Percentiles rank a stretch among this genome's conserved stretches.
These are phyloP conservation scores for Neospora caninum DNA, from an alignment of 169 alveolate species.

Conservation along the genomic window DNA sequence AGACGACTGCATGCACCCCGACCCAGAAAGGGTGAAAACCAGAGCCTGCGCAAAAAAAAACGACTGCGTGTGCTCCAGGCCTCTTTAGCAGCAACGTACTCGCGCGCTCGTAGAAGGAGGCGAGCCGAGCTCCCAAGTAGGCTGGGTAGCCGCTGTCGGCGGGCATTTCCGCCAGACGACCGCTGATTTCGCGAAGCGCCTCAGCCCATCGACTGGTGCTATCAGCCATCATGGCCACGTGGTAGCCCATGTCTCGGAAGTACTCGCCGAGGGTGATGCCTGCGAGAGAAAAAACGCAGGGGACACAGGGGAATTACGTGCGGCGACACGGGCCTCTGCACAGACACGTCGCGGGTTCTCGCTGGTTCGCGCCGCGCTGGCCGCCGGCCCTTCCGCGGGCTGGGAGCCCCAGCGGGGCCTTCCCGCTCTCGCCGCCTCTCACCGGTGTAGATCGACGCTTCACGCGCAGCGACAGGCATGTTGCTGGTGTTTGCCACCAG, in stretches of 20 bases:
- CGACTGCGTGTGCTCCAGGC: background rate
- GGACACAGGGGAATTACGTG: background rate
- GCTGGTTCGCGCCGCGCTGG: no score
- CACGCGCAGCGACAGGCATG: constrained; percentile 99
- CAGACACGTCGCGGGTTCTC: no score
- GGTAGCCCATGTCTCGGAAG: constrained; percentile 99
- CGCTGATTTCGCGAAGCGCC: constrained; percentile 99
- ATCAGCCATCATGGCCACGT: constrained; percentile 99
- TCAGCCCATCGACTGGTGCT: constrained; percentile 99
- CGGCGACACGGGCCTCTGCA: no score
- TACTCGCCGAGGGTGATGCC: constrained; percentile 98
- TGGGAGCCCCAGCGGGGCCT: no score
- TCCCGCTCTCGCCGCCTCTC: background rate
- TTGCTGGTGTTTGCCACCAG: constrained; percentile 99
- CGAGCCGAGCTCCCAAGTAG: constrained; percentile 97
- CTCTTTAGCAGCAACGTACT: constrained; percentile 73
- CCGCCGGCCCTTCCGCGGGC: no score
- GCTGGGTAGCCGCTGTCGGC: constrained; percentile 99
- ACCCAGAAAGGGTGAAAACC: background rate
- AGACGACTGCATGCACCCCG: background rate
- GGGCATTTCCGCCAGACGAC: constrained; percentile 99
- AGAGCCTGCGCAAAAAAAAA: background rate
- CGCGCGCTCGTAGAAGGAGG: constrained; percentile 99
- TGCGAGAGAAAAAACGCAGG: background rate
- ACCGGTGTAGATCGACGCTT: constrained; percentile 98